phyloP scores from a whole-genome alignment of 202 grass and related monocot species.

The Carex sylvatica region DNA sequence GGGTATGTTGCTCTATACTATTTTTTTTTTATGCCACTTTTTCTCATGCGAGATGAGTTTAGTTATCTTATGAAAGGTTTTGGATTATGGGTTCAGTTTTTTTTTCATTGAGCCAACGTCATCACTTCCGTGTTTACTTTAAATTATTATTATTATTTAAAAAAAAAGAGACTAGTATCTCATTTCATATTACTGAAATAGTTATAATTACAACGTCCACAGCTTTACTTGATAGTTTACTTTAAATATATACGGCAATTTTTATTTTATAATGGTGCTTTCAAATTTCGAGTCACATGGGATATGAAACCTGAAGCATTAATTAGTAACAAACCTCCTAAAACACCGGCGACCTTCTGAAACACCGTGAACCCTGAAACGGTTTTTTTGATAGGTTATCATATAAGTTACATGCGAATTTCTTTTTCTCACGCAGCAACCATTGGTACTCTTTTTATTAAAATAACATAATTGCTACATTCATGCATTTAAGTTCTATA shows the following conservation, averaged over 20 bases:
- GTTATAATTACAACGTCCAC: too few relatives aligned
- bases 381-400: background rate
- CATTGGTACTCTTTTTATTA: background rate
- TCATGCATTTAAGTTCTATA: background rate
- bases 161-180: too few relatives aligned
- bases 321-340: background rate
- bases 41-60: background rate
- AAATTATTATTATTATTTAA: too few relatives aligned
- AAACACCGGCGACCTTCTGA: background rate
- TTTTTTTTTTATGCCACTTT: background rate
- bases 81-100: background rate
- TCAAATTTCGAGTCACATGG: background rate
- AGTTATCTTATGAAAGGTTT: background rate
- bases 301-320: background rate
- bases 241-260: background rate
- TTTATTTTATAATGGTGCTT: background rate
- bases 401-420: background rate
- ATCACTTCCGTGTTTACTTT: background rate
- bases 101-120: background rate
- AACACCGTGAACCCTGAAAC: background rate
- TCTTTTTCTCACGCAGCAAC: background rate
- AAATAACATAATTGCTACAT: background rate
- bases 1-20: conserved; percentile 35
- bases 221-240: too few relatives aligned
- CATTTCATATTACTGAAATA: too few relatives aligned